These are phyloP conservation scores for Cinchona pubescens DNA, from an alignment of 257 asterid genomes.

Conservation along the genomic window DNA sequence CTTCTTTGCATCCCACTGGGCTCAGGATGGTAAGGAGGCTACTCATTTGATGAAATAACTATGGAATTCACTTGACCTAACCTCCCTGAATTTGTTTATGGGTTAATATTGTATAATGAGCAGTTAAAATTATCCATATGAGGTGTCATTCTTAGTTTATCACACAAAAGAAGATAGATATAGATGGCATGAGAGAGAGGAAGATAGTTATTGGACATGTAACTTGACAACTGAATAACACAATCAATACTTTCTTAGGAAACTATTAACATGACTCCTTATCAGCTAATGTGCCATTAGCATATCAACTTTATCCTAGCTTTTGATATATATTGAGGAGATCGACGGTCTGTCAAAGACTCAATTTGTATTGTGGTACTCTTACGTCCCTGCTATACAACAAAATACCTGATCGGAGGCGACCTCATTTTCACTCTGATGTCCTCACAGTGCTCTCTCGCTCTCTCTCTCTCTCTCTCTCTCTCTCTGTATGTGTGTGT, in stretches of 20 bases:
- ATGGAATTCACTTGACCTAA: background rate
- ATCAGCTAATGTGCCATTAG: background rate
- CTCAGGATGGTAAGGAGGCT: background rate
- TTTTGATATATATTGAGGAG: background rate
- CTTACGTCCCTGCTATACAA: background rate
- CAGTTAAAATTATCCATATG: background rate
- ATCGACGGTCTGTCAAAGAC: background rate
- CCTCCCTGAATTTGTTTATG: background rate
- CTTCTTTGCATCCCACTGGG: background rate
- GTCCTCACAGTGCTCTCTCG: too few relatives aligned
- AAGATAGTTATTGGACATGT: background rate
- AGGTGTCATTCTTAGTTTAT: too few relatives aligned
- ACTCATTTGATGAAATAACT: background rate
- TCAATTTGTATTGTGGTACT: background rate
- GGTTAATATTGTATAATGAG: background rate
- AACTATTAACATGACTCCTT: background rate
- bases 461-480: too few relatives aligned
- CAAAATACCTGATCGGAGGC: background rate
- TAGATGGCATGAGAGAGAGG: background rate
- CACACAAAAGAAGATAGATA: background rate
- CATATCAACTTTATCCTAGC: background rate
- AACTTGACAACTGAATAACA: background rate
- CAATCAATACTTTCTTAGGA: background rate
- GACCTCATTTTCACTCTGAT: background rate
- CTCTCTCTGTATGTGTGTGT: too few relatives aligned